Evolutionary conservation across 2,329 filamentous ascomycete species (phyloP).

Genomic region (Aureobasidium vineae): DNA sequence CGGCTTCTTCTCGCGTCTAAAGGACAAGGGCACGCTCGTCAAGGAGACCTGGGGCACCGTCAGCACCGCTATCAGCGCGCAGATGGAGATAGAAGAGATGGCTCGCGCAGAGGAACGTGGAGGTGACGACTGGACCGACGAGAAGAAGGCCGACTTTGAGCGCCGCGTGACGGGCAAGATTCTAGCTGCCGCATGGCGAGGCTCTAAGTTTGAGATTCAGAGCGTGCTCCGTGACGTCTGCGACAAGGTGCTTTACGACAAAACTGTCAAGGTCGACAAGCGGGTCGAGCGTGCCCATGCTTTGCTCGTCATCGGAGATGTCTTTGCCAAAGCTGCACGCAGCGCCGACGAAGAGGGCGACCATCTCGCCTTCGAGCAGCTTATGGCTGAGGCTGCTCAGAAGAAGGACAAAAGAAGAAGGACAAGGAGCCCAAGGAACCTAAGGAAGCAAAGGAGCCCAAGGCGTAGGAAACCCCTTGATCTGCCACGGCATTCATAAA

Average conservation of each 20-base stretch:
- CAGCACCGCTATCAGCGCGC: constrained; percentile 90
- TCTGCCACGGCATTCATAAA: neutral
- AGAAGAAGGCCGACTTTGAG: constrained; percentile 94
- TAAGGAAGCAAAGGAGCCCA: constrained; percentile 2
- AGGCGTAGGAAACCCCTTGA: neutral
- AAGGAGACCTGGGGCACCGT: constrained; percentile 99
- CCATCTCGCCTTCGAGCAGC: constrained; percentile 97
- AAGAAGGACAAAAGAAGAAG: constrained; percentile 77
- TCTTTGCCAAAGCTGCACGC: constrained; percentile 74
- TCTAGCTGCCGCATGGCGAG: constrained; percentile 91
- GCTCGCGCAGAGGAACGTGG: constrained; percentile 91
- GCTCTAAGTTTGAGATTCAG: constrained; percentile 97
- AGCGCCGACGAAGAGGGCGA: constrained; percentile 88
- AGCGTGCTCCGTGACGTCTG: constrained; percentile 93
- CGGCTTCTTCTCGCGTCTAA: constrained; percentile 89
- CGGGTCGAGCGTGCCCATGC: constrained; percentile 88
- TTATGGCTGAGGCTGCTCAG: constrained; percentile 92
- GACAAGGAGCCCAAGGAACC: constrained; percentile 17
- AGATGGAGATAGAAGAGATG: constrained; percentile 99
- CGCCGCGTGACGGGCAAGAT: constrained; percentile 97
- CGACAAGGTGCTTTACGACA: constrained; percentile 77
- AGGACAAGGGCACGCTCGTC: constrained; percentile 93
- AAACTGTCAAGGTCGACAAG: constrained; percentile 78
- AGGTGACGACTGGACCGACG: constrained; percentile 97
- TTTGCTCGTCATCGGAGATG: constrained; percentile 80